Conservation (phyloP, 768 basidiomycete species). For the Russula virescens region DNA sequence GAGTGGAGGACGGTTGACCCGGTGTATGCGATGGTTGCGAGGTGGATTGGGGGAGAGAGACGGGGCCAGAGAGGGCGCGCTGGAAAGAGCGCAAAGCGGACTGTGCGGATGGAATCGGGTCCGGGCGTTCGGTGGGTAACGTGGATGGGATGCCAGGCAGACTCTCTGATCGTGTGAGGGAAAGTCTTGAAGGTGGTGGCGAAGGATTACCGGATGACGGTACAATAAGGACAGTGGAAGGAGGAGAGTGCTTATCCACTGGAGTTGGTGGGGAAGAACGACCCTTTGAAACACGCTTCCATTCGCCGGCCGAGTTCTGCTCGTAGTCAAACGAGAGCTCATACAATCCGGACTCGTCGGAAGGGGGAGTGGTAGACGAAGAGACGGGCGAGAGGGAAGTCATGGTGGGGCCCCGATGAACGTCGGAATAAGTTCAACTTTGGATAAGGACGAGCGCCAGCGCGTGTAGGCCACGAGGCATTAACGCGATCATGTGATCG, state of each 20-base stretch:
- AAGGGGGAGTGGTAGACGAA: slow-evolving; percentile 33
- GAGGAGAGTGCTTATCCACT: slow-evolving; percentile 30
- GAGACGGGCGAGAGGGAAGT: not conserved
- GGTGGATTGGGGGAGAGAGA: slow-evolving; percentile 27
- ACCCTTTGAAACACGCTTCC: slow-evolving; percentile 52
- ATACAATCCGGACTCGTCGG: slow-evolving; percentile 56
- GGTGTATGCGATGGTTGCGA: slow-evolving; percentile 30
- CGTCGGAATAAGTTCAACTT: slow-evolving; percentile 15
- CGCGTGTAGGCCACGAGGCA: slow-evolving; percentile 14
- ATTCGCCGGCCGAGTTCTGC: slow-evolving; percentile 49
- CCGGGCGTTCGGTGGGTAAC: slow-evolving; percentile 22
- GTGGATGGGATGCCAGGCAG: slow-evolving; percentile 44
- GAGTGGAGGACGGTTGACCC: slow-evolving; percentile 23
- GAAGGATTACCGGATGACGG: slow-evolving; percentile 31
- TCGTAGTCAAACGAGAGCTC: slow-evolving; percentile 66
- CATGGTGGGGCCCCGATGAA: not conserved
- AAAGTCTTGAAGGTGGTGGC: slow-evolving; percentile 37
- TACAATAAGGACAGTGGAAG: slow-evolving; percentile 14
- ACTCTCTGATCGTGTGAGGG: slow-evolving; percentile 65
- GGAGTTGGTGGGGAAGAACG: slow-evolving; percentile 42
- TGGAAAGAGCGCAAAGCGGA: slow-evolving; percentile 48
- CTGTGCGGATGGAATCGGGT: slow-evolving; percentile 31
- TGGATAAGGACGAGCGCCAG: not conserved
- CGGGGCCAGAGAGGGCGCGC: slow-evolving; percentile 60
- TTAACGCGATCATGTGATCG: slow-evolving; percentile 15